Evolutionary conservation across 805 yeast species (phyloP), one percentile per base, ranked within the genome.

Genomic region (Candida nitratophila): DNA sequence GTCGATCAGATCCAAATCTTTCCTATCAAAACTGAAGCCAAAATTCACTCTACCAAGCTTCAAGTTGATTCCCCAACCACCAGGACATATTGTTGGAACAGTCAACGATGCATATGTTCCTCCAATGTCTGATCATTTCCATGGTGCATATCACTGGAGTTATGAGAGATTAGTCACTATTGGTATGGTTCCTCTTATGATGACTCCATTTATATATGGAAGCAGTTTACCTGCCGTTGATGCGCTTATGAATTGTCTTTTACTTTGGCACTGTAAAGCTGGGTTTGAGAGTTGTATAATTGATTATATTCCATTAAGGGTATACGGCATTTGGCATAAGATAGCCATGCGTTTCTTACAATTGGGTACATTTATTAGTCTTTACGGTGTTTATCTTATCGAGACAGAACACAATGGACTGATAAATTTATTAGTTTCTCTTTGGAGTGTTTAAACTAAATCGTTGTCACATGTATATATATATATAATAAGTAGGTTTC

Each of bases 281-380:
- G 95, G 93, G 3, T 79, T 84, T 70, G 81, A 79, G 56, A 71
- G 86, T 37, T 83, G 93, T 70, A 85, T 86, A 53, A 75, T 76
- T 45, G 93, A 86, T 63, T 83, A 84, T 65, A 81, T 86, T 44
- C 93, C 91, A 42, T 68, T 68, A 58, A 76, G 91, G 68, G 86
- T 80, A 31, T 86, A 75, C 55, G 89, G 90, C 15, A 50, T 70
- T 30, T 73, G 76, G 73, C 86, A 83, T 64, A 71, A 68, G 46
- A 62, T 61, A 47, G 85, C 86, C 45, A 76, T 76, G 74, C 71
- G 73, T 52, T 56, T 80, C 40, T 69, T 86, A 57, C 69, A 79
- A 33, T 60, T 79, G 22, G 91, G 93, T 39, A 71, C 86, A 21
- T 72, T 74, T 22, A 64, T 83, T 35, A 78, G 82, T 16, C 76